Percentiles rank a stretch among this genome's conserved stretches.
Evolutionary conservation across 192 early-diverging fungal species (phyloP).

Genomic region (Backusella westeae): DNA sequence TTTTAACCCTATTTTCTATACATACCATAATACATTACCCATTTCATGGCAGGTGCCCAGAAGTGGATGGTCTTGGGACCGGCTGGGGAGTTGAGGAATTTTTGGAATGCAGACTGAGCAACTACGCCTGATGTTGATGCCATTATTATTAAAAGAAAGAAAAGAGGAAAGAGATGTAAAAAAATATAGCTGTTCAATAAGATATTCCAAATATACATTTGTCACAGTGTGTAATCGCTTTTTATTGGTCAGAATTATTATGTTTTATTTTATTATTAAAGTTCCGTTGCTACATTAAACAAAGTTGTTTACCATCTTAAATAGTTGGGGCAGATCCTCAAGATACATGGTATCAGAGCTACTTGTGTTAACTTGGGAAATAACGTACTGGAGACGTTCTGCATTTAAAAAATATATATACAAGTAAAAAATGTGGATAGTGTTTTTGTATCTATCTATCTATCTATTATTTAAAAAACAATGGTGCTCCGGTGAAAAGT

Average conservation of each 20-base stretch:
- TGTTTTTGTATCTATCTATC: too few relatives aligned
- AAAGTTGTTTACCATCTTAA: too few relatives aligned
- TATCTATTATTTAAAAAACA: too few relatives aligned
- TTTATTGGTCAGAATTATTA: not conserved
- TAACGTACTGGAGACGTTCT: too few relatives aligned
- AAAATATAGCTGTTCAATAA: slow-evolving; percentile 5
- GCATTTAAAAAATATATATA: too few relatives aligned
- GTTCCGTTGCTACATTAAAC: not conserved
- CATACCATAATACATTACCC: slow-evolving; percentile 43
- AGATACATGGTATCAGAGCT: too few relatives aligned
- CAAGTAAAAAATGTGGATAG: too few relatives aligned
- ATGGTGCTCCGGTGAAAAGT: too few relatives aligned
- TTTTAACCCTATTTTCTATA: not conserved
- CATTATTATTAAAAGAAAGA: not conserved
- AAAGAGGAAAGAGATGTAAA: slow-evolving; percentile 5
- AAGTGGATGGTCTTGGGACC: slow-evolving; percentile 97
- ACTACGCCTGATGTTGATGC: slow-evolving; percentile 1
- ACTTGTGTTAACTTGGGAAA: too few relatives aligned
- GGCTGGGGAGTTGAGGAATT: slow-evolving; percentile 73
- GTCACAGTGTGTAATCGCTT: slow-evolving; percentile 1
- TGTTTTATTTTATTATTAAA: not conserved
- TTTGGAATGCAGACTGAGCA: slow-evolving; percentile 49
- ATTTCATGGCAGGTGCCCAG: slow-evolving; percentile 95
- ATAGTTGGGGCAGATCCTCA: too few relatives aligned
- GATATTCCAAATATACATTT: slow-evolving; percentile 7